A percentile compares a stretch with the other conserved stretches of the same genome.
Evolutionary conservation across 345 rosid genomes (phyloP).

Genomic region (Salix viminalis): DNA sequence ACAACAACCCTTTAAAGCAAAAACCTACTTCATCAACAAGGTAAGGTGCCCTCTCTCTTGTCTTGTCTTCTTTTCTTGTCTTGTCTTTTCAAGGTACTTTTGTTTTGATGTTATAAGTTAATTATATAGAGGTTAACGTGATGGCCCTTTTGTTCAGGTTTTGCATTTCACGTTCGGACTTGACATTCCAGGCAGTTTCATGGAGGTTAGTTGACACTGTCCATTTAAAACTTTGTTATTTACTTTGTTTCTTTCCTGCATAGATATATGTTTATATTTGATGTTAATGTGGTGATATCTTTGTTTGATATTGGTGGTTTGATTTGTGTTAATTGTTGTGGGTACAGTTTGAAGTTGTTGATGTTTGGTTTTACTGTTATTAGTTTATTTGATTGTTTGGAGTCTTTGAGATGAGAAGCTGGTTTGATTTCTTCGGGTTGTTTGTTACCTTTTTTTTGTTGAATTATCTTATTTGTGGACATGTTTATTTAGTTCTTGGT

Average conservation of each 20-base stretch:
- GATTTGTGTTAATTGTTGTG: constrained; percentile 4
- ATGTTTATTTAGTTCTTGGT: constrained; percentile 13
- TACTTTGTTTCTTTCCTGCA: constrained; percentile 13
- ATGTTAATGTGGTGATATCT: constrained; percentile 24
- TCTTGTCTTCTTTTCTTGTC: neutral
- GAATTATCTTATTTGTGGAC: constrained; percentile 21
- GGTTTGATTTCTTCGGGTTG: constrained; percentile 20
- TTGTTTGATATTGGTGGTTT: constrained; percentile 16
- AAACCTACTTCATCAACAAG: constrained; percentile 12
- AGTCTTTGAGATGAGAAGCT: constrained; percentile 7
- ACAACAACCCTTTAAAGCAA: neutral
- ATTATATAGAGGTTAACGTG: constrained; percentile 19
- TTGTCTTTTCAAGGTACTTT: constrained; percentile 4
- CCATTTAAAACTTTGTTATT: neutral
- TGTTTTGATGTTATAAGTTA: neutral
- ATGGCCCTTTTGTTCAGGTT: constrained; percentile 36
- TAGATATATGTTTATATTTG: neutral
- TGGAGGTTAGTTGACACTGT: constrained; percentile 24
- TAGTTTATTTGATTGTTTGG: constrained; percentile 21
- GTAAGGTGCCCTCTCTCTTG: constrained; percentile 4
- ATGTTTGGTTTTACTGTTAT: constrained; percentile 30
- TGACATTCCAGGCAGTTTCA: constrained; percentile 27
- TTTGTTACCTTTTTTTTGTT: constrained; percentile 9
- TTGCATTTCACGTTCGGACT: constrained; percentile 34
- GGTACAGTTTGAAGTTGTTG: constrained; percentile 14